Conservation (phyloP, 2,329 filamentous ascomycete genomes). For the Macrophomina pseudophaseolina region DNA sequence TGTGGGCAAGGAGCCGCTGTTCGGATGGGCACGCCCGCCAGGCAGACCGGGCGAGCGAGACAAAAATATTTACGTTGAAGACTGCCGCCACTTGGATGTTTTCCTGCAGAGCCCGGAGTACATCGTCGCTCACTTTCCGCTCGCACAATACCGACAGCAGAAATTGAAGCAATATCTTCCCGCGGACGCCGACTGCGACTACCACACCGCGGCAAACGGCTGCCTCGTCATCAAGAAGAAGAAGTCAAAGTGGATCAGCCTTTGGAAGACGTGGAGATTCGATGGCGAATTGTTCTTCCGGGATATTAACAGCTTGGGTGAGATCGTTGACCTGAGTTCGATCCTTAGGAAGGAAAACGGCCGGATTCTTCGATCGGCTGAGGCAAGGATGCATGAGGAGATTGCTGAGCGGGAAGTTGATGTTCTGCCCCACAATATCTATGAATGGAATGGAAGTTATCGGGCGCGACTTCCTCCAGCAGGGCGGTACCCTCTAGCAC, state of each 20-base stretch:
- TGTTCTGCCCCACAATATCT: too few species aligned
- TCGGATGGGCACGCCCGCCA: background rate
- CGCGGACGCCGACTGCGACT: background rate
- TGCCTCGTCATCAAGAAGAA: background rate
- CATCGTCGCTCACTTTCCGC: background rate
- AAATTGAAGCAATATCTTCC: background rate
- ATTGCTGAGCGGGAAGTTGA: too few species aligned
- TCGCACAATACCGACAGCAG: background rate
- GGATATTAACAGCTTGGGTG: background rate
- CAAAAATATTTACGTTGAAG: background rate
- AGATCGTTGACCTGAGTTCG: background rate
- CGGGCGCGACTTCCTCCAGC: too few species aligned
- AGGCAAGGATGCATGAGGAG: too few species aligned
- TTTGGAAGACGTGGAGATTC: background rate
- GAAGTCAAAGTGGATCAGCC: background rate
- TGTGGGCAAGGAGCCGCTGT: background rate
- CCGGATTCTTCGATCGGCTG: background rate
- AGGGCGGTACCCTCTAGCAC: too few species aligned
- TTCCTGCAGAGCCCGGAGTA: background rate
- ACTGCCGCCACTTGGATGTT: background rate
- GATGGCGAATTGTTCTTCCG: background rate
- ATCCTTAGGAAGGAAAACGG: background rate
- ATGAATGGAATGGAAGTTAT: too few species aligned
- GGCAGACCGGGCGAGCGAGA: background rate
- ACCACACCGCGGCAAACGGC: background rate